phyloP scores from a whole-genome alignment of 2,329 filamentous ascomycete species.

The Nigrospora osmanthi region DNA sequence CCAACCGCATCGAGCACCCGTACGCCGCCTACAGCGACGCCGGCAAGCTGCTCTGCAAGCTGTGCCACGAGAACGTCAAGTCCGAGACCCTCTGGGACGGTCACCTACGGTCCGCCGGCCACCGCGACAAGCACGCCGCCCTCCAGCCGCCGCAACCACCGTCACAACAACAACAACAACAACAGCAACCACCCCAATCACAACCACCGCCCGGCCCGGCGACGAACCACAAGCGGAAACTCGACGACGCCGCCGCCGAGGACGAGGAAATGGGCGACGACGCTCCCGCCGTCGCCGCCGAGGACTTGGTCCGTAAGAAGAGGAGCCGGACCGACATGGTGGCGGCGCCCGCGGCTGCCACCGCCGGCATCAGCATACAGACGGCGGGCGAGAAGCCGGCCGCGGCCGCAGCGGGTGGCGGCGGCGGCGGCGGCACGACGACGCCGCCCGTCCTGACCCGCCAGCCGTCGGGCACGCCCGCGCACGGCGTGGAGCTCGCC shows the following conservation, averaged over 20 bases:
- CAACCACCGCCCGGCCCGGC: constrained; percentile 8
- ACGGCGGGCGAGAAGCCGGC: constrained; percentile 4
- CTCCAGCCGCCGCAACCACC: constrained; percentile 5
- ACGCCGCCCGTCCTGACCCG: constrained; percentile 16
- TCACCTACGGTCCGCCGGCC: constrained; percentile 44
- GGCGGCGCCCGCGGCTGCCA: not conserved
- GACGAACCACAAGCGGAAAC: constrained; percentile 18
- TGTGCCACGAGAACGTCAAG: constrained; percentile 59
- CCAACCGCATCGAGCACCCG: constrained; percentile 64
- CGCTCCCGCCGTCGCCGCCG: constrained; percentile 19
- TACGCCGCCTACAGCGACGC: constrained; percentile 60
- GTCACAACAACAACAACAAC: constrained; percentile 13
- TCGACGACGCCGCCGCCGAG: constrained; percentile 8
- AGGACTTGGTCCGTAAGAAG: constrained; percentile 13
- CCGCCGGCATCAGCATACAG: constrained; percentile 10
- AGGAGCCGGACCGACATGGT: constrained; percentile 25
- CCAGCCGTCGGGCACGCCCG: constrained; percentile 42
- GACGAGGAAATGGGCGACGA: constrained; percentile 21
- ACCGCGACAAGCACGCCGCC: constrained; percentile 29
- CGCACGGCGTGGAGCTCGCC: constrained; percentile 50
- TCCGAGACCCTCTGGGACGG: constrained; percentile 60
- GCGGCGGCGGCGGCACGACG: not conserved
- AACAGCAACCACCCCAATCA: constrained; percentile 12
- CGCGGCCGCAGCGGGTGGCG: not conserved
- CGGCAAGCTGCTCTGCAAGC: constrained; percentile 59